These are phyloP conservation scores for Dactylellina sp. DNA, from an alignment of 2,329 filamentous ascomycete genomes.

Conservation along the genomic window DNA sequence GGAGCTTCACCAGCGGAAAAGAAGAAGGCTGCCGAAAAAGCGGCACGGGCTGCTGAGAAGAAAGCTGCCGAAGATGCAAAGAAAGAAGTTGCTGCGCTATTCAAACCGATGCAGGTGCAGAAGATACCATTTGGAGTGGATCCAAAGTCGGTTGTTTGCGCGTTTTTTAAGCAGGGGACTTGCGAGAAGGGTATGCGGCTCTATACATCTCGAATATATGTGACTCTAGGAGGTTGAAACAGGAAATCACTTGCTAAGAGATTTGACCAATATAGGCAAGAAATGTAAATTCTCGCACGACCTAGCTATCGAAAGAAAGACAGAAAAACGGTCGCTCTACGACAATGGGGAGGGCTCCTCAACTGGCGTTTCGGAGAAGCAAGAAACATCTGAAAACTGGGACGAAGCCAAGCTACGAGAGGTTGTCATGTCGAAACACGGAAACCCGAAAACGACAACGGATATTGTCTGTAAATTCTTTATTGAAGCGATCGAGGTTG, in stretches of 20 bases:
- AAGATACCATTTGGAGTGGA: slow-evolving; percentile 98
- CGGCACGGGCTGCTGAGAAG: slow-evolving; percentile 84
- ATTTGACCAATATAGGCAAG: slow-evolving; percentile 69
- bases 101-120: slow-evolving; percentile 94
- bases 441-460: slow-evolving; percentile 92
- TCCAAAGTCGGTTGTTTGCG: slow-evolving; percentile 94
- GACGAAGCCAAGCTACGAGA: slow-evolving; percentile 94
- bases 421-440: slow-evolving; percentile 95
- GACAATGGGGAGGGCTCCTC: slow-evolving; percentile 81
- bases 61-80: slow-evolving; percentile 86
- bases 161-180: slow-evolving; percentile 96
- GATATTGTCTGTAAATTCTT: slow-evolving; percentile 99
- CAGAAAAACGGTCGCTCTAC: slow-evolving; percentile 91
- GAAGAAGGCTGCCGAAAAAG: slow-evolving; percentile 77
- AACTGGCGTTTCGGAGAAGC: slow-evolving; percentile 79
- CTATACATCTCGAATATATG: too few relatives aligned
- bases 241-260: too few relatives aligned
- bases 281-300: slow-evolving; percentile 99
- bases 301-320: slow-evolving; percentile 86
- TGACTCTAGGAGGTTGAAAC: too few relatives aligned
- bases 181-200: slow-evolving; percentile 82
- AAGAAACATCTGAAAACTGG: slow-evolving; percentile 95
- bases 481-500: slow-evolving; percentile 95
- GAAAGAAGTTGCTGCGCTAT: slow-evolving; percentile 81
- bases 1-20: slow-evolving; percentile 89